phyloP scores from a whole-genome alignment of 179 eudicot genomes.

The Dionaea muscipula region DNA sequence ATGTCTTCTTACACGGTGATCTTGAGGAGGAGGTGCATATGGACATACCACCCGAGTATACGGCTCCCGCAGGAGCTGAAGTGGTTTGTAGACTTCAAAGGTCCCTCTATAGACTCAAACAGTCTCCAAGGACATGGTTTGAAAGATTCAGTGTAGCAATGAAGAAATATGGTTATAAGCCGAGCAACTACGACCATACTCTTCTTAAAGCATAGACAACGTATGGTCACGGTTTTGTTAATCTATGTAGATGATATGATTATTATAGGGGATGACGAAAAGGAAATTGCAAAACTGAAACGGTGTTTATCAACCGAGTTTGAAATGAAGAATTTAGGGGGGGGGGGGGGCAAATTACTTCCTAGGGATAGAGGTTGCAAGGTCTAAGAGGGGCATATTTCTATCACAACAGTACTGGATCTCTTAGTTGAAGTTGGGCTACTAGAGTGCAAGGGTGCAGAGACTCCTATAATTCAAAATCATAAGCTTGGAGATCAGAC shows the following conservation, averaged over 20 bases:
- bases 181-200: neutral
- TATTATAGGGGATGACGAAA: neutral
- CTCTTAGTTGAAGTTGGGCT: no score
- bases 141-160: neutral
- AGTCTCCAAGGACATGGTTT: neutral
- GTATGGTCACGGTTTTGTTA: neutral
- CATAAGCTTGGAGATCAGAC: no score
- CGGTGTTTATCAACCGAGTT: neutral
- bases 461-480: no score
- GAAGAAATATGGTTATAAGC: neutral
- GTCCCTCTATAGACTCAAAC: neutral
- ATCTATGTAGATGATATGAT: constrained; percentile 5
- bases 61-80: neutral
- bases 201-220: neutral
- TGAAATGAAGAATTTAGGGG: neutral
- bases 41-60: no score
- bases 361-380: neutral
- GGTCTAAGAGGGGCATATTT: no score
- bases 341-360: neutral
- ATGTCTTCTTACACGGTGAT: neutral
- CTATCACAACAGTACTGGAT: no score
- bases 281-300: neutral
- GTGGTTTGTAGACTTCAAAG: neutral
- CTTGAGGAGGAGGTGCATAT: neutral
- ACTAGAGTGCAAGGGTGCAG: no score